These are phyloP conservation scores for Gossypium sturtianum DNA, from an alignment of 345 rosid species.

Conservation along the genomic window DNA sequence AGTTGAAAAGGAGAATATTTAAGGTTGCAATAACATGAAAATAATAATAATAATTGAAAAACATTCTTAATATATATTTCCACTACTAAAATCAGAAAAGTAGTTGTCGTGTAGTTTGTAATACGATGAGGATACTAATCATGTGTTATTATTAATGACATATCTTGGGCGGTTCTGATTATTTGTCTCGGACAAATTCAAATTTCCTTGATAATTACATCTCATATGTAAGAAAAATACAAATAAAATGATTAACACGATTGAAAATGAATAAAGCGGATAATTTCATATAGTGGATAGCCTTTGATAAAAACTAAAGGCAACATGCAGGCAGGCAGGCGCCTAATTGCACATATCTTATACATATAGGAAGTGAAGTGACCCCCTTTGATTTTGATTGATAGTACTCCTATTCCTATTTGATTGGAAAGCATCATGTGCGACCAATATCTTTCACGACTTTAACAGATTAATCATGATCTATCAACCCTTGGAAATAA, in stretches of 20 bases:
- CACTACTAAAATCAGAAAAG: not conserved
- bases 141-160: not conserved
- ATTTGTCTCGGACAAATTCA: too few relatives aligned
- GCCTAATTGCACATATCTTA: too few relatives aligned
- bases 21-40: too few relatives aligned
- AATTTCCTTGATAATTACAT: too few relatives aligned
- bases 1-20: not conserved
- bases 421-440: not conserved
- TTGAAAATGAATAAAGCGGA: not conserved
- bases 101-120: not conserved
- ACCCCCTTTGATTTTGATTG: not conserved
- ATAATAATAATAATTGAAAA: too few relatives aligned
- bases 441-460: not conserved
- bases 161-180: not conserved
- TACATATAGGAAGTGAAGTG: too few relatives aligned
- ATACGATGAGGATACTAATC: not conserved
- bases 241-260: not conserved
- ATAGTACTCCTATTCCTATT: not conserved
- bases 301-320: too few relatives aligned
- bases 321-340: too few relatives aligned
- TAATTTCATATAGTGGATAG: not conserved
- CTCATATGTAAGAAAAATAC: not conserved
- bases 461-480: too few relatives aligned
- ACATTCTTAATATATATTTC: not conserved
- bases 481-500: too few relatives aligned